phyloP scores from a whole-genome alignment of 1,139 yeast species.

The Saccharomyces hybrid region DNA sequence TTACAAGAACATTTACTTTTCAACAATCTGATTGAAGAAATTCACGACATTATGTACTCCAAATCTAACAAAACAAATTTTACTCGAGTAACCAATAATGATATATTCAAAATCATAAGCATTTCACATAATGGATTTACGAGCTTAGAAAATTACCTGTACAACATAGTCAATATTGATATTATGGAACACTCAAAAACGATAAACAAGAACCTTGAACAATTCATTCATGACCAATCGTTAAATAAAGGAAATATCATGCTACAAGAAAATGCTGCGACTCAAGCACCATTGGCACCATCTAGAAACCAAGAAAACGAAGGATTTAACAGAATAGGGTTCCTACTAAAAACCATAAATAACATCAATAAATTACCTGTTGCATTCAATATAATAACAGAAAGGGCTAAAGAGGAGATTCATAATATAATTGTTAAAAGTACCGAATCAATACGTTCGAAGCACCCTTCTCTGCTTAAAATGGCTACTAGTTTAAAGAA shows the following conservation, averaged over 20 bases:
- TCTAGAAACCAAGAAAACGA: background rate
- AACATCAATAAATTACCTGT: constrained; percentile 58
- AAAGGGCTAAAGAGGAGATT: constrained; percentile 42
- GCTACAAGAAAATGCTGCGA: constrained; percentile 22
- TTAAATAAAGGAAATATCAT: background rate
- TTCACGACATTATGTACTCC: constrained; percentile 64
- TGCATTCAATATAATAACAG: constrained; percentile 49
- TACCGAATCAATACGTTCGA: constrained; percentile 56
- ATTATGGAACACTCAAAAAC: constrained; percentile 43
- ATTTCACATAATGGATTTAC: constrained; percentile 34
- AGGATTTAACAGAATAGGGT: constrained; percentile 18
- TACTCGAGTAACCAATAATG: constrained; percentile 8
- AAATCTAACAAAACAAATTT: constrained; percentile 32
- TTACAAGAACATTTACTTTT: constrained; percentile 60
- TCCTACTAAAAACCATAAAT: constrained; percentile 51
- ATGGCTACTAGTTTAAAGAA: constrained; percentile 15
- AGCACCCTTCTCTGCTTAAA: constrained; percentile 39
- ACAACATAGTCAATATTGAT: constrained; percentile 53
- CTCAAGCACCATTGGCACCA: constrained; percentile 1
- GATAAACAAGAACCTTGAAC: constrained; percentile 36
- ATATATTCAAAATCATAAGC: constrained; percentile 18
- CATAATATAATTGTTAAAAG: constrained; percentile 52
- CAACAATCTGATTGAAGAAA: constrained; percentile 69
- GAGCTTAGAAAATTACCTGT: constrained; percentile 48
- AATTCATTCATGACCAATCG: constrained; percentile 34